Evolutionary conservation across 192 early-diverging fungal genomes (phyloP).

Genomic region (Coemansia sp.): DNA sequence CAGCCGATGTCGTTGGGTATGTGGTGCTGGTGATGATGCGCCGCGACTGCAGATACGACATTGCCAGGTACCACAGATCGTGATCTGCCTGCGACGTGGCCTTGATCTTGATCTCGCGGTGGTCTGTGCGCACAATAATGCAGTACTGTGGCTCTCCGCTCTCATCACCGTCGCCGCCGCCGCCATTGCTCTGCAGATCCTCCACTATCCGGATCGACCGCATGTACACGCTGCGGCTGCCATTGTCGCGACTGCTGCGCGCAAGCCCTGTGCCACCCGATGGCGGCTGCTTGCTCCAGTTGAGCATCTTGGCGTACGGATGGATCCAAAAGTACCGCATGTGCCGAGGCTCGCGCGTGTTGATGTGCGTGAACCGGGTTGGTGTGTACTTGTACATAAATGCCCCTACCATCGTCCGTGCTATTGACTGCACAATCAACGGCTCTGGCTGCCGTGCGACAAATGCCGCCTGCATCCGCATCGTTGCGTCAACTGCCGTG

Average conservation of each 20-base stretch:
- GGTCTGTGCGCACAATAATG: constrained; percentile 67
- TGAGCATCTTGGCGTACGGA: constrained; percentile 74
- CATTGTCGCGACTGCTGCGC: constrained; percentile 31
- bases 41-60: constrained; percentile 53
- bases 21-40: constrained; percentile 55
- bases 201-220: constrained; percentile 59
- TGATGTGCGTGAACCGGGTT: constrained; percentile 46
- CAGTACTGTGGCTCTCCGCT: constrained; percentile 58
- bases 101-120: constrained; percentile 72
- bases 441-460: constrained; percentile 56
- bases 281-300: constrained; percentile 71
- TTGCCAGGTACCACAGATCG: constrained; percentile 69
- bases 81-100: constrained; percentile 67
- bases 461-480: constrained; percentile 22
- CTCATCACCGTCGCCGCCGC: constrained; percentile 8
- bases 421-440: constrained; percentile 67
- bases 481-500: constrained; percentile 25
- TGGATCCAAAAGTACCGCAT: constrained; percentile 79
- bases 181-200: constrained; percentile 36
- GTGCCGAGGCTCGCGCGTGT: constrained; percentile 64
- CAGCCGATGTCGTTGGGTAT: constrained; percentile 25
- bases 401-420: constrained; percentile 78
- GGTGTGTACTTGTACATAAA: constrained; percentile 74
- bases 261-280: constrained; percentile 32
- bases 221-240: constrained; percentile 63